These are phyloP conservation scores for Diutina ranongensis DNA, from an alignment of 1,139 yeast genomes.

Conservation along the genomic window DNA sequence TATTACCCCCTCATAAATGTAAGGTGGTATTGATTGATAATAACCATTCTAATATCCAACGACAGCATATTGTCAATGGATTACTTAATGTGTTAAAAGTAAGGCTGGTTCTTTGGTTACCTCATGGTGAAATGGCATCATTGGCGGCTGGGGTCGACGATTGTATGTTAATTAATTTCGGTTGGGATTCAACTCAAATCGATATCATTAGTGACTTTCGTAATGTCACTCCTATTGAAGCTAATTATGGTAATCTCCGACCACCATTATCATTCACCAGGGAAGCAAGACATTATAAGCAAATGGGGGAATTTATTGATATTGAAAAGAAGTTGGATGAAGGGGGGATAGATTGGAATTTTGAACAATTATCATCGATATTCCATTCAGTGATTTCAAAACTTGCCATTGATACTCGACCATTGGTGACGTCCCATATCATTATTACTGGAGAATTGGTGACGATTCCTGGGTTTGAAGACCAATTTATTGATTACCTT, in stretches of 20 bases:
- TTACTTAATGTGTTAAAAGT: background rate
- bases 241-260: background rate
- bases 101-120: background rate
- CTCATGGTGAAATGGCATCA: background rate
- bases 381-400: background rate
- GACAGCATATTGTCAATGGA: background rate
- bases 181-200: background rate
- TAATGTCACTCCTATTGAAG: background rate
- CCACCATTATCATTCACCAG: background rate
- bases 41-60: background rate
- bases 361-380: background rate
- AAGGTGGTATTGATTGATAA: background rate
- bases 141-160: background rate
- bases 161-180: background rate
- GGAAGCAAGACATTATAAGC: background rate
- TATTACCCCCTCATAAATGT: background rate
- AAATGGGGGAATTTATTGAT: background rate
- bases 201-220: background rate
- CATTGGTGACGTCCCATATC: background rate
- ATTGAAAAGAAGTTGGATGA: background rate
- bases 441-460: background rate
- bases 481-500: background rate
- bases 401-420: background rate
- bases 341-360: background rate
- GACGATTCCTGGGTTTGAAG: background rate